Conservation (phyloP, 1,139 yeast genomes). For the Meyerozyma sp. region DNA sequence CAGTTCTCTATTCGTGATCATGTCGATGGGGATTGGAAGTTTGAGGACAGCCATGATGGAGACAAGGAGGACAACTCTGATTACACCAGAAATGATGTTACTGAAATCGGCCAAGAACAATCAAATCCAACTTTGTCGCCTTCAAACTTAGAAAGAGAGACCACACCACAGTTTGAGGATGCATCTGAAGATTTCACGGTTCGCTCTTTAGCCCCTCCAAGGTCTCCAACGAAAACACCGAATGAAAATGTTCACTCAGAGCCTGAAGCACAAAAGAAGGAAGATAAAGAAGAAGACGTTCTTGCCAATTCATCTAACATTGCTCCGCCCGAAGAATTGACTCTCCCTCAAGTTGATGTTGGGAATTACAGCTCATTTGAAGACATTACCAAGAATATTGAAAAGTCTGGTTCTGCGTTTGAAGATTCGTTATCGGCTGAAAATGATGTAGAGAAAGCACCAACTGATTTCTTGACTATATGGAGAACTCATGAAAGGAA, state of each 20-base stretch:
- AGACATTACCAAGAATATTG: conserved; percentile 26
- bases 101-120: conserved; percentile 5
- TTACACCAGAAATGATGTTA: conserved; percentile 18
- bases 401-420: conserved; percentile 18
- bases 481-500: conserved; percentile 39
- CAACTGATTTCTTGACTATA: conserved; percentile 31
- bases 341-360: conserved; percentile 34
- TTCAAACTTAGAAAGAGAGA: neutral
- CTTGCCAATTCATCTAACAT: conserved; percentile 42
- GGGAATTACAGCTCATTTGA: conserved; percentile 32
- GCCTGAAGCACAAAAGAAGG: conserved; percentile 5
- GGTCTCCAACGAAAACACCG: conserved; percentile 8
- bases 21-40: conserved; percentile 36
- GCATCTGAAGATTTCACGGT: conserved; percentile 6
- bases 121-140: neutral
- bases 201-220: conserved; percentile 20
- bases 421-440: conserved; percentile 44
- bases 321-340: conserved; percentile 33
- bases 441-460: conserved; percentile 26
- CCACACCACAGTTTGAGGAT: conserved; percentile 4
- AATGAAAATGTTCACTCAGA: conserved; percentile 1
- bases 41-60: conserved; percentile 40
- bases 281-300: conserved; percentile 5
- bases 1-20: conserved; percentile 30
- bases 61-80: conserved; percentile 40